phyloP scores from a whole-genome alignment of 306 rosid genomes.

The Dryas drummondii region DNA sequence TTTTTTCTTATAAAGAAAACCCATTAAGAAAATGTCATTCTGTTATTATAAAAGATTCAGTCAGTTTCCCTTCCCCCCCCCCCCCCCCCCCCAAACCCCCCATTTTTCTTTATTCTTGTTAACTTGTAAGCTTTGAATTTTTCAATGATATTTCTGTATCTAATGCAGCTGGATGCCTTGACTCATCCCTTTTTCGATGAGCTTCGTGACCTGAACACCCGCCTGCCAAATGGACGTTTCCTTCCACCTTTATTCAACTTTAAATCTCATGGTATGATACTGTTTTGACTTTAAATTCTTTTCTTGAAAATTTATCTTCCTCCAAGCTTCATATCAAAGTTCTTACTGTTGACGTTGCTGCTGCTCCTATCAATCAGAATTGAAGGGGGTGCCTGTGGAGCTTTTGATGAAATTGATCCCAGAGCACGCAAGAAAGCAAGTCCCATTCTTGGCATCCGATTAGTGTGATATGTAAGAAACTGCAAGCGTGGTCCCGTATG shows the following conservation, averaged over 20 bases:
- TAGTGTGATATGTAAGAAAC: constrained; percentile 43
- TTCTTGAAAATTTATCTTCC: not conserved
- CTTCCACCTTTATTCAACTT: constrained; percentile 95
- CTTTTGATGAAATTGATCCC: constrained; percentile 82
- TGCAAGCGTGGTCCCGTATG: constrained; percentile 35
- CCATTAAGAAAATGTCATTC: not conserved
- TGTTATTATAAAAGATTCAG: not conserved
- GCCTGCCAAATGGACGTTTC: constrained; percentile 92
- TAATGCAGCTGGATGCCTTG: constrained; percentile 81
- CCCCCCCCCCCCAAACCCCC: no score
- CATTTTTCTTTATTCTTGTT: not conserved
- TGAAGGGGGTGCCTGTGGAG: constrained; percentile 80
- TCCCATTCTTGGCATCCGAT: constrained; percentile 70
- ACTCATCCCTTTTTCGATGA: constrained; percentile 93
- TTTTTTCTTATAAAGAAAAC: not conserved
- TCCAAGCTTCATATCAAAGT: not conserved
- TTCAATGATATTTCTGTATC: constrained; percentile 10
- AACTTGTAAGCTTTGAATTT: not conserved
- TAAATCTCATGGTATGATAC: constrained; percentile 74
- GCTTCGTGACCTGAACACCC: constrained; percentile 76
- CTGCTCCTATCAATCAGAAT: constrained; percentile 49
- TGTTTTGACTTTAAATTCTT: constrained; percentile 1
- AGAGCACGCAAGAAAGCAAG: constrained; percentile 94
- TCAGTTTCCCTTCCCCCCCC: no score
- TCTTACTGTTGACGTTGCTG: constrained; percentile 15